A percentile compares a stretch with the other conserved stretches of the same genome.
Evolutionary conservation across 345 rosid genomes (phyloP).

Genomic region (Eucalyptus regnans): DNA sequence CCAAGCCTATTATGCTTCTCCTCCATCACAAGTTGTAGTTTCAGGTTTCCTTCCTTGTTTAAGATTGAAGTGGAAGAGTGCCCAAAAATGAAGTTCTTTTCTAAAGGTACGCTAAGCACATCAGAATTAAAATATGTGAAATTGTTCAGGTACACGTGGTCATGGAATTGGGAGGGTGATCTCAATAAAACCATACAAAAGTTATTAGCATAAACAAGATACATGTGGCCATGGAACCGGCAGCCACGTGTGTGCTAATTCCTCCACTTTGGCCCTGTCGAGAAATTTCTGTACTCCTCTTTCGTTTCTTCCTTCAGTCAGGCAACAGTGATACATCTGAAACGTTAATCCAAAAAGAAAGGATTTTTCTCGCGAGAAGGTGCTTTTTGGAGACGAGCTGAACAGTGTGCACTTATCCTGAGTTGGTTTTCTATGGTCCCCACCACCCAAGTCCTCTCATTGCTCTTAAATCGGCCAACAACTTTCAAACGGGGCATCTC

Average conservation of each 20-base stretch:
- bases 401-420: background rate
- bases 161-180: background rate
- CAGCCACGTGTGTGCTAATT: too few species aligned
- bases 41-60: background rate
- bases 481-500: too few species aligned
- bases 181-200: background rate
- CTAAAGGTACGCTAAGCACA: background rate
- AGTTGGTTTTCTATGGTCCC: too few species aligned
- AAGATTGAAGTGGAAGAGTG: background rate
- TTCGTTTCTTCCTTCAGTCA: too few species aligned
- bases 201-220: background rate
- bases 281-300: too few species aligned
- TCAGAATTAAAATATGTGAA: rapidly evolving
- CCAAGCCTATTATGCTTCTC: background rate
- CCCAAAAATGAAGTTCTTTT: background rate
- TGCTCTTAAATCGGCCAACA: too few species aligned
- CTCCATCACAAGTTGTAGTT: background rate
- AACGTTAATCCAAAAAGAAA: background rate
- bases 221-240: too few species aligned
- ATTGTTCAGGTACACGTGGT: too few species aligned
- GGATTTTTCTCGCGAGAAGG: too few species aligned
- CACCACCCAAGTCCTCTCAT: too few species aligned
- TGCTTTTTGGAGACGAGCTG: background rate
- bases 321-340: too few species aligned
- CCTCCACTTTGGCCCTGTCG: too few species aligned